Conservation (phyloP, 1,284 basidiomycete species). For the Sporisorium iseilematis-ciliati region DNA sequence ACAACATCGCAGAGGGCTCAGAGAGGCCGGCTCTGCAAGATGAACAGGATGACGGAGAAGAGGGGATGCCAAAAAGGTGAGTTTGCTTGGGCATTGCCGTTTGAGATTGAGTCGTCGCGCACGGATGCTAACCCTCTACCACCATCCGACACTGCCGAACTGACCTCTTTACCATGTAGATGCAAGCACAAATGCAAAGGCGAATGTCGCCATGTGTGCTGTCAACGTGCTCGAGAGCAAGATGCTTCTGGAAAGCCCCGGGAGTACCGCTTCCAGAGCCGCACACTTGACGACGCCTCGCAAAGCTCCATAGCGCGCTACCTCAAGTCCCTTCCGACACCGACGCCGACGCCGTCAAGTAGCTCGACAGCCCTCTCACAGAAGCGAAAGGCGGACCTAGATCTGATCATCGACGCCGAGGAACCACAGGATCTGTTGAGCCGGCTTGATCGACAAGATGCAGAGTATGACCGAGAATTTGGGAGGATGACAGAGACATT, state of each 20-base stretch:
- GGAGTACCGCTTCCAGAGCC: slow-evolving; percentile 19
- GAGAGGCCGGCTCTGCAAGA: background rate
- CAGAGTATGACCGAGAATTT: slow-evolving; percentile 8
- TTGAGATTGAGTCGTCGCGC: too few relatives aligned
- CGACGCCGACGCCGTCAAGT: slow-evolving; percentile 7
- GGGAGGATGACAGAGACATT: background rate
- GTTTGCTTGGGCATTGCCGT: background rate
- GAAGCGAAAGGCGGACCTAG: slow-evolving; percentile 26
- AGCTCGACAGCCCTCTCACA: background rate
- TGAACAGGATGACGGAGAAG: slow-evolving; percentile 8
- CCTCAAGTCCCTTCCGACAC: slow-evolving; percentile 1
- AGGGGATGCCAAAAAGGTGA: slow-evolving; percentile 40
- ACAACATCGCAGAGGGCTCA: background rate
- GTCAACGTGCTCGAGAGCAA: slow-evolving; percentile 30
- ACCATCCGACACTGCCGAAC: background rate
- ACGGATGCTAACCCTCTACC: background rate
- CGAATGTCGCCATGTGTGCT: slow-evolving; percentile 67
- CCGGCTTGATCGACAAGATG: slow-evolving; percentile 23
- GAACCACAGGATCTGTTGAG: slow-evolving; percentile 32
- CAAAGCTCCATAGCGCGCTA: background rate
- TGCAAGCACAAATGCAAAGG: slow-evolving; percentile 60
- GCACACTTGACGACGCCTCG: slow-evolving; percentile 1
- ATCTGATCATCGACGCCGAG: slow-evolving; percentile 9
- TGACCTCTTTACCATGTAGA: slow-evolving; percentile 3
- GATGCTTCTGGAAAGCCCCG: slow-evolving; percentile 6